Evolutionary conservation across 1,139 yeast genomes (phyloP).

Genomic region (Geotrichum armillariae): DNA sequence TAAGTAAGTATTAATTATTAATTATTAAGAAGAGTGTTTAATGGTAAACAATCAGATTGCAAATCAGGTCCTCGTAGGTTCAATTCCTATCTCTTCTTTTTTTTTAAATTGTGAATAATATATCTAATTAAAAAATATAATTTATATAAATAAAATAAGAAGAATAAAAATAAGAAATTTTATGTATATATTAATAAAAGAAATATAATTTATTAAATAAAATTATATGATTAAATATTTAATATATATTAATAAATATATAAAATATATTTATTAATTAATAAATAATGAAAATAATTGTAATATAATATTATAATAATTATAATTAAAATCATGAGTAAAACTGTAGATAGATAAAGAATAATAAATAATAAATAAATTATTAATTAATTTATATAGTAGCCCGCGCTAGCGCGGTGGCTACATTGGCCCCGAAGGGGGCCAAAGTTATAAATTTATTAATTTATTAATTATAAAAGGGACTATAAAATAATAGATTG

Average conservation of each 20-base stretch:
- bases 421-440: no score
- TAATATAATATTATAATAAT: no score
- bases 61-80: conserved; percentile 19
- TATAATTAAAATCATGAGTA: no score
- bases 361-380: no score
- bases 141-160: background rate
- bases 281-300: conserved; percentile 2
- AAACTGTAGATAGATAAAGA: no score
- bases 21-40: conserved; percentile 17
- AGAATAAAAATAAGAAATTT: conserved; percentile 2
- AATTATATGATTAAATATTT: background rate
- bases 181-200: conserved; percentile 2
- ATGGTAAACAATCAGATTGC: conserved; percentile 18
- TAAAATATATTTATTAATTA: conserved; percentile 4
- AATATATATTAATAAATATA: conserved; percentile 9
- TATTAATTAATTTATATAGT: no score
- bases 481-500: conserved; percentile 2
- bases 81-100: conserved; percentile 20
- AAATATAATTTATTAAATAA: no score
- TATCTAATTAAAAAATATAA: background rate
- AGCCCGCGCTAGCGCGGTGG: no score
- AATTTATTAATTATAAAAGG: conserved; percentile 12
- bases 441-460: no score
- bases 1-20: conserved; percentile 13
- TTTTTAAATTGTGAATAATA: conserved; percentile 9